Conservation (phyloP, 805 yeast genomes). For the Metschnikowia gruessii region DNA sequence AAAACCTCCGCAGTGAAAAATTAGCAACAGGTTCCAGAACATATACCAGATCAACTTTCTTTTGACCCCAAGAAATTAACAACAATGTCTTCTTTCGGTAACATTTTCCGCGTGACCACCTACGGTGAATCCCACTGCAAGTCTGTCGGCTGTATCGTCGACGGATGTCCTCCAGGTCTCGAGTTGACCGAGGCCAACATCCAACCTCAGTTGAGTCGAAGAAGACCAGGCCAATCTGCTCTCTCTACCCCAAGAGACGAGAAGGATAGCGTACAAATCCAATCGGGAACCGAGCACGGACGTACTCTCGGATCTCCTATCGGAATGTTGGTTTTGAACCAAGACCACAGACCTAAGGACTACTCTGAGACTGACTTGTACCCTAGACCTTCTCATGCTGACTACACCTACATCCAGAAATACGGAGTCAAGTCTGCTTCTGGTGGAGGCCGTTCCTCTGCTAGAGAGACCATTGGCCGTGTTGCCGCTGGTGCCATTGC, state of each 20-base stretch:
- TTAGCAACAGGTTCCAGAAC: too few species aligned
- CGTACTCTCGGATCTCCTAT: conserved; percentile 92
- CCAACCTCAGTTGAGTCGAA: conserved; percentile 93
- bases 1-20: conserved; percentile 7
- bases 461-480: conserved; percentile 97
- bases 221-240: conserved; percentile 96
- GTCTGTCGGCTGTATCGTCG: conserved; percentile 97
- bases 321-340: conserved; percentile 87
- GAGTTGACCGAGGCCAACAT: conserved; percentile 79
- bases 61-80: too few species aligned
- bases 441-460: conserved; percentile 97
- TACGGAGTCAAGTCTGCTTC: conserved; percentile 92
- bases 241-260: conserved; percentile 95
- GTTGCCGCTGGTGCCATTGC: conserved; percentile 99
- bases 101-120: conserved; percentile 69
- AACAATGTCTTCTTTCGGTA: conserved; percentile 43
- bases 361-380: conserved; percentile 91
- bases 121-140: conserved; percentile 98
- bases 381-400: conserved; percentile 99
- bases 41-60: too few species aligned
- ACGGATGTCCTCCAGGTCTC: conserved; percentile 97
- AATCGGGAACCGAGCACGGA: conserved; percentile 91
- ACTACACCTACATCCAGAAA: conserved; percentile 85
- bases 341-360: conserved; percentile 96
- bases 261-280: conserved; percentile 88